Evolutionary conservation across 2,329 filamentous ascomycete species (phyloP), one percentile per base, ranked within the genome.

Genomic region (Pseudogymnoascus destructans): DNA sequence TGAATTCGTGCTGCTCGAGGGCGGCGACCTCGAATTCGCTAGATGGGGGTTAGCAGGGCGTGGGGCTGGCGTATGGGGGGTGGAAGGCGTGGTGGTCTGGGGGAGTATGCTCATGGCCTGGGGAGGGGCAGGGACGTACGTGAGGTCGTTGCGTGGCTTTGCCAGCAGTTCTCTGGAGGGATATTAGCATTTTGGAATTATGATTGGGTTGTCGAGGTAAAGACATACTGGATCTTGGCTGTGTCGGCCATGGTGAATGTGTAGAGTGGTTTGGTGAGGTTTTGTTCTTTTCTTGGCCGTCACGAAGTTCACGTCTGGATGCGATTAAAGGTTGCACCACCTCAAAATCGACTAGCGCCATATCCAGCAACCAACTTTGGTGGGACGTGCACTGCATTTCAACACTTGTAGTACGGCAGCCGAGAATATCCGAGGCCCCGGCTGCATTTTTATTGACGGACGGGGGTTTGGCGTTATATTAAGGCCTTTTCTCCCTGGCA

Each of bases 21-120:
- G 90, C 84, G 58, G 86, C 84, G 66, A 95, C 86, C 74, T 95
- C 90, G 74, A 92, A 95, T 76, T 95, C 90, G 63, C 89, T 95
- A 25, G 33, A 46, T 55, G 15, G 25, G 33, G 36, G 63, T 68
- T 63, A 68, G 65, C 61, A 38, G 21, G 17, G 15, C 7, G 32
- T 38, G 17, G 25, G 15, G 32, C 8, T 40, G 9, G 27, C 32
- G 35, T 19, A 21, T n/a, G 5, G 30, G 5, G 17, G 8, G 15
- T 15, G 61, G 64, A 61, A 64, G 64, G 64, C 63, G 65, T 59
- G 61, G 33, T 15, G 19, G 6, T 33, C 17, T 42, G 35, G 9
- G 30, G 17, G 30, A 13, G 4, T 2, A 13, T 36, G 10, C 61
- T 56, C 10, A 33, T 36, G 10, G 46, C 58, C 63, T 59, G 58